These are phyloP conservation scores for Fusarium secorum DNA, from an alignment of 2,329 filamentous ascomycete species.

Conservation along the genomic window DNA sequence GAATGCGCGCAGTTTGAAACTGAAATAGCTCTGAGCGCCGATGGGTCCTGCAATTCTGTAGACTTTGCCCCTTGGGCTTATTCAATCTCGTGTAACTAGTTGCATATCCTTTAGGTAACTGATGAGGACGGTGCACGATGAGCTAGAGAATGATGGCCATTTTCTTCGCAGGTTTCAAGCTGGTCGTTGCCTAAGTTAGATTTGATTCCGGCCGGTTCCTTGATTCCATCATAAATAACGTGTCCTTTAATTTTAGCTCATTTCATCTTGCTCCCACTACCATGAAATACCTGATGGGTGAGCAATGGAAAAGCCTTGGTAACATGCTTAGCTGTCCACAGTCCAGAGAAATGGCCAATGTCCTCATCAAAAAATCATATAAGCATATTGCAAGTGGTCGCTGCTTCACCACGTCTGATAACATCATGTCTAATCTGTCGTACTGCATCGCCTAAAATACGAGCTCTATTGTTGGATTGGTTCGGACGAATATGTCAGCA, in stretches of 20 bases:
- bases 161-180: no score
- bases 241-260: rapidly evolving
- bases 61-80: neutral
- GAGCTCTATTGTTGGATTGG: neutral
- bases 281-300: rapidly evolving
- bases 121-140: no score
- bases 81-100: neutral
- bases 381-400: no score
- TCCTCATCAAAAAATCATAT: neutral
- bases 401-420: neutral
- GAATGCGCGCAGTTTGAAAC: neutral
- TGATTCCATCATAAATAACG: rapidly evolving
- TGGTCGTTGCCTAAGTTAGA: no score
- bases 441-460: neutral
- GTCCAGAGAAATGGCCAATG: neutral
- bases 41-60: neutral
- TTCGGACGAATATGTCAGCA: neutral
- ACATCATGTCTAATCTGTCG: rapidly evolving
- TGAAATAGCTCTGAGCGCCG: neutral
- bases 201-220: no score
- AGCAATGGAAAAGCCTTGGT: neutral
- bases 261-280: no score
- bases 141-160: neutral
- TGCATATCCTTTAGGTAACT: rapidly evolving
- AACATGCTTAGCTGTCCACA: no score